These are phyloP conservation scores for Earliella scabrosa DNA, from an alignment of 1,284 basidiomycete genomes.

Conservation along the genomic window DNA sequence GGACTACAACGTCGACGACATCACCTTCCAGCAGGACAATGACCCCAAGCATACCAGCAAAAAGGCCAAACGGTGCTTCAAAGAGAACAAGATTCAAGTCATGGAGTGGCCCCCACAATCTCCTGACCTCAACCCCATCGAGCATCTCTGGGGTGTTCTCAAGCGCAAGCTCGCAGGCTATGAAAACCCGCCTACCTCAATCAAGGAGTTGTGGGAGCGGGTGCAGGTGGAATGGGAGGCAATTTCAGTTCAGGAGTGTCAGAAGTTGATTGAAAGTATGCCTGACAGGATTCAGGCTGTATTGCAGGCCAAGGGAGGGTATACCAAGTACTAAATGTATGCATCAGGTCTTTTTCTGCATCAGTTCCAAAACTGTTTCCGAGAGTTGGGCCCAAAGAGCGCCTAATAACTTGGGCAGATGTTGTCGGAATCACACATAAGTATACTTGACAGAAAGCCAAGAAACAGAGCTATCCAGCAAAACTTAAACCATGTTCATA, in stretches of 20 bases:
- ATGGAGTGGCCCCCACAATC: background rate
- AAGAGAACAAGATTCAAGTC: background rate
- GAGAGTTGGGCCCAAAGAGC: no score
- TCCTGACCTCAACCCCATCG: slow-evolving; percentile 6
- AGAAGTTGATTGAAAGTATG: no score
- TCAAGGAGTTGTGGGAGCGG: slow-evolving; percentile 1
- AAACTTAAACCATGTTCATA: no score
- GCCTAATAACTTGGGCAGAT: no score
- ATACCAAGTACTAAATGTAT: no score
- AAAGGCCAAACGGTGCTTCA: background rate
- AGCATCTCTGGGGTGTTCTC: slow-evolving; percentile 6
- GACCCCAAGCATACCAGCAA: slow-evolving; percentile 24
- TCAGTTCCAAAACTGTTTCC: no score
- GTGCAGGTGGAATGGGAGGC: background rate
- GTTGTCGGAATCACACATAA: no score
- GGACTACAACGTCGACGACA: slow-evolving; percentile 9
- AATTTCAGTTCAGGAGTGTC: background rate
- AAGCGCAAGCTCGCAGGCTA: slow-evolving; percentile 2
- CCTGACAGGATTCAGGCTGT: no score
- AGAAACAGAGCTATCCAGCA: no score
- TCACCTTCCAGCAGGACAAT: slow-evolving; percentile 41
- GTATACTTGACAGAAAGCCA: no score
- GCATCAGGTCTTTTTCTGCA: no score
- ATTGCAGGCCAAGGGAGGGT: no score
- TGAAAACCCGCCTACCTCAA: background rate